Percentiles rank a stretch among this genome's conserved stretches.
Conservation (phyloP, 345 rosid species). For the Citrus sp. region DNA sequence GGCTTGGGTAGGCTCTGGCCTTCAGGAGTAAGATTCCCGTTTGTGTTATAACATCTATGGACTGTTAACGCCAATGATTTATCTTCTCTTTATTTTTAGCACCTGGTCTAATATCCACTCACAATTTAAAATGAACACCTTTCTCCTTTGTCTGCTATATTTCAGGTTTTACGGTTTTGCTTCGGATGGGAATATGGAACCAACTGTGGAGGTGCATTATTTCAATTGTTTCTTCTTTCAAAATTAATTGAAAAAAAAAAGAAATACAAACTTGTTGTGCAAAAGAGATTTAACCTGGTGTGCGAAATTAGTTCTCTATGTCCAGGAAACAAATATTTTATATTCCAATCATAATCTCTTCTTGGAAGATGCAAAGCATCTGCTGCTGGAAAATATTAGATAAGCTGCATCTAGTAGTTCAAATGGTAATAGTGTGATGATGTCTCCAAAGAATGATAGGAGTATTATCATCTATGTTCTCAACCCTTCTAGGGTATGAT, state of each 20-base stretch:
- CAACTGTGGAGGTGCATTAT: slow-evolving; percentile 71
- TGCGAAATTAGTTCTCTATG: background rate
- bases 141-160: slow-evolving; percentile 5
- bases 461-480: background rate
- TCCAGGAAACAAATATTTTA: background rate
- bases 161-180: slow-evolving; percentile 91
- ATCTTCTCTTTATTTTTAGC: background rate
- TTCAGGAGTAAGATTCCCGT: background rate
- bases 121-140: background rate
- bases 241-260: background rate
- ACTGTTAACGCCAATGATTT: background rate
- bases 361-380: background rate
- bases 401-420: background rate
- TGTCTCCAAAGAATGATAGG: background rate
- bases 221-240: slow-evolving; percentile 1
- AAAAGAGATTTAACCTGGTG: background rate
- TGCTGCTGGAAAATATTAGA: background rate
- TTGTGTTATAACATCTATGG: background rate
- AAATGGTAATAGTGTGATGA: background rate
- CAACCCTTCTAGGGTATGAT: background rate
- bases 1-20: background rate
- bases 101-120: background rate
- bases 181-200: slow-evolving; percentile 90
- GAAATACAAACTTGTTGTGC: background rate
- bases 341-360: background rate